These are phyloP conservation scores for Thinopyrum elongatum DNA, from an alignment of 176 grass and related monocot genomes.

Conservation along the genomic window DNA sequence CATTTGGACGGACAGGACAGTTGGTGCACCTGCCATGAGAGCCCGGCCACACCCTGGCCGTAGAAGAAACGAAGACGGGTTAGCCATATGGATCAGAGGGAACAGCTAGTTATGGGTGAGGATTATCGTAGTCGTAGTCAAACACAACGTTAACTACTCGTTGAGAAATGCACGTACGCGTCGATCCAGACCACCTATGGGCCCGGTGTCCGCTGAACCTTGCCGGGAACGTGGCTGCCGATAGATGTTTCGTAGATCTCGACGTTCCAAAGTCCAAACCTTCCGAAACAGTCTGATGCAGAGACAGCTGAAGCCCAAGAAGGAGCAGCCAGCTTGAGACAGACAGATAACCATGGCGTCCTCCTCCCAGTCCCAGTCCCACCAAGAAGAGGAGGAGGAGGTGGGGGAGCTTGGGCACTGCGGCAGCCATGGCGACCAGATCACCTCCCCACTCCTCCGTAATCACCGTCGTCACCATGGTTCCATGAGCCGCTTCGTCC, in stretches of 20 bases:
- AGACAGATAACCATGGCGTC: constrained; percentile 21
- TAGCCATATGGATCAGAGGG: too few species aligned
- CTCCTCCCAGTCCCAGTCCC: neutral
- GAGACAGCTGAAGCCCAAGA: neutral
- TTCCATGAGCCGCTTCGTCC: neutral
- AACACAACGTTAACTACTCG: neutral
- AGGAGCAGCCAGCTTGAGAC: neutral
- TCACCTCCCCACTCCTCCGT: constrained; percentile 39
- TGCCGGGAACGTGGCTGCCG: neutral
- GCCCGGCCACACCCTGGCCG: too few species aligned
- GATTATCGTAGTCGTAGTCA: too few species aligned
- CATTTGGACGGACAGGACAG: too few species aligned
- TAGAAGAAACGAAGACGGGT: too few species aligned
- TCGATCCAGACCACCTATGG: neutral
- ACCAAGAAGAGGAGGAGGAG: neutral
- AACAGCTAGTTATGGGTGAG: too few species aligned
- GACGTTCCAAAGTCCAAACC: neutral
- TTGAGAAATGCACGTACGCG: neutral
- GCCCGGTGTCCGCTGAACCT: neutral
- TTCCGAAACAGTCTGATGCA: neutral
- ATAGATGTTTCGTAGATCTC: neutral
- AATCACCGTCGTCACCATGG: too few species aligned
- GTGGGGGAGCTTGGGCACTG: constrained; percentile 5
- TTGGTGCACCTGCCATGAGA: too few species aligned
- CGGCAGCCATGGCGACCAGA: constrained; percentile 23